Base-by-base conservation (phyloP, 345 rosid species). In the Populus tremula region DNA sequence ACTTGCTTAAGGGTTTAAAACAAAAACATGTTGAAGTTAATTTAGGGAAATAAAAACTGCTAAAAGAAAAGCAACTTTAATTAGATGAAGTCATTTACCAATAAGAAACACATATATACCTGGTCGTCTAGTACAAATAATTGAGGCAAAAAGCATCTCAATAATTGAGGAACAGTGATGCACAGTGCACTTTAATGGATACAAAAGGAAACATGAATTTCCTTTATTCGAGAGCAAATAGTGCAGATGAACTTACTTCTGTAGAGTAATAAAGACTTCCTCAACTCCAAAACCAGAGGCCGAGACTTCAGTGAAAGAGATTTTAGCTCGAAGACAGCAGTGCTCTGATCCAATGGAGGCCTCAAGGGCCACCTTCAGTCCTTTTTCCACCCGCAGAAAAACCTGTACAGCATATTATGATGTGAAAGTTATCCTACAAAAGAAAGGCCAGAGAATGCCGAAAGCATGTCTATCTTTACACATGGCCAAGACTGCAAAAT, bases 371-470 rank as follows among this genome's bases (percentile, higher is more conserved):
- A 64, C n/a, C 79, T 8, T 31, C 73, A 80, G 13, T 11, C 5
- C 66, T 62, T 7, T n/a, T 21, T 56, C 79, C 54, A 74, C 73
- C 79, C 53, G 82, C 64, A 70, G 74, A 38, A 74, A 77, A 71
- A 74, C 36, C 33, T 47, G 70, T 33, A 71, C 45, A 18, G 56
- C 79, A 71, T 20, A 47, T 59, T 62, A 77, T 72, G 72, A 74
- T 23, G 47, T 64, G 71, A 14, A 53, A 29, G 74, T 45, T 69
- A 59, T 31, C 67, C 39, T 25, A 21, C 10, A 64, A 25, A 65
- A 70, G 39, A 79, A 64, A 70, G 83, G 75, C 73, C 79, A 84
- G 80, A 80, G 83, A 83, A 87, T 70, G 88, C 77, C 85, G 81
- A 87, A 85, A 80, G 83, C 86, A 86, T 83, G 82, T 69, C 49